Evolutionary conservation across 2,329 filamentous ascomycete genomes (phyloP).

Genomic region (Laburnicola sp.): DNA sequence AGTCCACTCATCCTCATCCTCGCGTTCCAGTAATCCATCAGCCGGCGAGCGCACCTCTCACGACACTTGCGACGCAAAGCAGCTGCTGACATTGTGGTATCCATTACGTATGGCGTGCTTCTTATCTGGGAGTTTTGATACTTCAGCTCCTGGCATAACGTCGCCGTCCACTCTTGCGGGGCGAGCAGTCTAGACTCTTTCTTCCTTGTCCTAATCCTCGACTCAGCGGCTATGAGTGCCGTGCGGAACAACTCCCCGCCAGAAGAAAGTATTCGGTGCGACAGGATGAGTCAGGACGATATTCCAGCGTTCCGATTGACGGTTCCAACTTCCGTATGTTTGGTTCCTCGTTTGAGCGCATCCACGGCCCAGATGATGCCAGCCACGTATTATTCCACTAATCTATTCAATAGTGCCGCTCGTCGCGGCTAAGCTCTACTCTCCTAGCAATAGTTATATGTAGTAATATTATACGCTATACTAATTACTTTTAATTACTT

Average conservation of each 20-base stretch:
- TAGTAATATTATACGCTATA: too few relatives aligned
- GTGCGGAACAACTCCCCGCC: neutral
- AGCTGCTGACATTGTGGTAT: neutral
- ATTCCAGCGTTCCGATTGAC: too few relatives aligned
- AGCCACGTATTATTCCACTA: too few relatives aligned
- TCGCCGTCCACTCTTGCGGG: conserved; percentile 4
- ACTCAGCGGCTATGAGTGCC: conserved; percentile 4
- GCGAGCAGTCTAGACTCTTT: conserved; percentile 2
- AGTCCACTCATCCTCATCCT: conserved; percentile 2
- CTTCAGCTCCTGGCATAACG: conserved; percentile 2
- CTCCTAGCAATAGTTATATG: too few relatives aligned
- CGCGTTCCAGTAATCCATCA: conserved; percentile 12
- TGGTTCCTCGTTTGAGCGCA: too few relatives aligned
- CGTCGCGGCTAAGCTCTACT: too few relatives aligned
- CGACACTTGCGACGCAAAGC: neutral
- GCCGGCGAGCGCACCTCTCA: neutral
- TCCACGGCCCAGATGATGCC: too few relatives aligned
- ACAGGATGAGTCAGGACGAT: too few relatives aligned
- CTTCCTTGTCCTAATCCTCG: conserved; percentile 1
- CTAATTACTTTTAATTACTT: too few relatives aligned
- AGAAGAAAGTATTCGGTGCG: neutral
- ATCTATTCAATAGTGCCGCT: too few relatives aligned
- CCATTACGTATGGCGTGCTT: neutral
- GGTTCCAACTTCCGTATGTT: too few relatives aligned
- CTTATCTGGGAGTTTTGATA: neutral